phyloP scores from a whole-genome alignment of 768 basidiomycete genomes.

The Gymnopilus junonius region DNA sequence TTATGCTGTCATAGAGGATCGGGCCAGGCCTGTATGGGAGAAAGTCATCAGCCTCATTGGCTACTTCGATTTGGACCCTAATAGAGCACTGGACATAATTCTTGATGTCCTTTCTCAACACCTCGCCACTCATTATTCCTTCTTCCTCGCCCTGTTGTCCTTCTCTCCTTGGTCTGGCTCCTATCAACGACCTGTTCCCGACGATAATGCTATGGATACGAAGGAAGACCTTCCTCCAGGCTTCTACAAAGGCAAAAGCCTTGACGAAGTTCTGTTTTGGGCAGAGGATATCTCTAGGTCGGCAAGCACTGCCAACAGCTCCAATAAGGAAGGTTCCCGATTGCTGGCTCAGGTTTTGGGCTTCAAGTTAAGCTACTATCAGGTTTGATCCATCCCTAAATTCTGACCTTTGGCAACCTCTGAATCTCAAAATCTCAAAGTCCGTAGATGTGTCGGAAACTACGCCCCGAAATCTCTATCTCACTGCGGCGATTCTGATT shows the following conservation, averaged over 20 bases:
- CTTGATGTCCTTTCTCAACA: conserved; percentile 89
- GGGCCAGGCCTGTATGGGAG: conserved; percentile 77
- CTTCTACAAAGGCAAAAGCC: conserved; percentile 57
- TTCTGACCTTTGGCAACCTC: conserved; percentile 19
- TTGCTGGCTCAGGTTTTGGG: conserved; percentile 92
- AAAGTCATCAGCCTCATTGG: conserved; percentile 89
- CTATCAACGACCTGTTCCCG: conserved; percentile 38
- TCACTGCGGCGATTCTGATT: conserved; percentile 86
- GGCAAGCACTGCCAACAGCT: conserved; percentile 14
- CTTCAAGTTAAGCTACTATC: conserved; percentile 95
- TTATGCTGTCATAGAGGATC: conserved; percentile 57
- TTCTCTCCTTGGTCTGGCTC: conserved; percentile 86
- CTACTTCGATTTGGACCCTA: conserved; percentile 96
- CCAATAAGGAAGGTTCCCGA: conserved; percentile 45
- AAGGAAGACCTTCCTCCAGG: conserved; percentile 39
- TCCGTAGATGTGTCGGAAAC: conserved; percentile 60
- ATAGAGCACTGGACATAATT: conserved; percentile 90
- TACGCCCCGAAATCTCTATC: conserved; percentile 74
- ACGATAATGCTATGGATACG: conserved; percentile 37
- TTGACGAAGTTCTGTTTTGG: conserved; percentile 69
- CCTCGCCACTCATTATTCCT: conserved; percentile 79
- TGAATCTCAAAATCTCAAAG: conserved; percentile 32
- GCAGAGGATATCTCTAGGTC: conserved; percentile 46
- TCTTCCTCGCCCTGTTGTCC: conserved; percentile 86
- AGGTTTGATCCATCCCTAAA: conserved; percentile 48